Evolutionary conservation across 2,329 filamentous ascomycete genomes (phyloP).

Genomic region (Fusarium burgessii): DNA sequence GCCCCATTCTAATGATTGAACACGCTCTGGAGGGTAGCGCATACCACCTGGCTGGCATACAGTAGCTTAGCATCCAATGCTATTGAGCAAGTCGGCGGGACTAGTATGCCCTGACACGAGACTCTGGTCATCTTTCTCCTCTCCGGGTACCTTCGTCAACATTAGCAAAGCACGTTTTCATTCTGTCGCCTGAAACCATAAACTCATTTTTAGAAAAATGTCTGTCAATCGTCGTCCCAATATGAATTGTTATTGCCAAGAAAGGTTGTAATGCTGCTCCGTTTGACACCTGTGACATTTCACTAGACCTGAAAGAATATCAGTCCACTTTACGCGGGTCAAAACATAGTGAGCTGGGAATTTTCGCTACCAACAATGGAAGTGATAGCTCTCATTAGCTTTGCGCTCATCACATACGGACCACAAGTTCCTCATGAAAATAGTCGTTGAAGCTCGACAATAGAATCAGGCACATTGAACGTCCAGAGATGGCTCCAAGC

Average conservation of each 20-base stretch:
- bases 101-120: neutral
- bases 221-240: fast-evolving
- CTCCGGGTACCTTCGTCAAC: neutral
- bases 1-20: too few species aligned
- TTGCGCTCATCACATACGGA: too few species aligned
- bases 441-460: too few species aligned
- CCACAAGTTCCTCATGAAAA: too few species aligned
- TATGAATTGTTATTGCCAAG: neutral
- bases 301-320: neutral
- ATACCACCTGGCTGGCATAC: too few species aligned
- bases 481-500: too few species aligned
- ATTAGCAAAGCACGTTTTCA: fast-evolving
- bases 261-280: neutral
- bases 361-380: too few species aligned
- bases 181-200: neutral
- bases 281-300: neutral
- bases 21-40: too few species aligned
- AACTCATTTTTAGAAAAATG: neutral
- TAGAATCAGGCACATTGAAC: too few species aligned
- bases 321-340: neutral
- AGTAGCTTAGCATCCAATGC: too few species aligned
- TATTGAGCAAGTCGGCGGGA: neutral
- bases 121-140: too few species aligned
- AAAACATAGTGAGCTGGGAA: neutral
- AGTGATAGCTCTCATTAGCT: too few species aligned